phyloP scores from a whole-genome alignment of 2,329 filamentous ascomycete genomes.

The Cryphonectria japonica region DNA sequence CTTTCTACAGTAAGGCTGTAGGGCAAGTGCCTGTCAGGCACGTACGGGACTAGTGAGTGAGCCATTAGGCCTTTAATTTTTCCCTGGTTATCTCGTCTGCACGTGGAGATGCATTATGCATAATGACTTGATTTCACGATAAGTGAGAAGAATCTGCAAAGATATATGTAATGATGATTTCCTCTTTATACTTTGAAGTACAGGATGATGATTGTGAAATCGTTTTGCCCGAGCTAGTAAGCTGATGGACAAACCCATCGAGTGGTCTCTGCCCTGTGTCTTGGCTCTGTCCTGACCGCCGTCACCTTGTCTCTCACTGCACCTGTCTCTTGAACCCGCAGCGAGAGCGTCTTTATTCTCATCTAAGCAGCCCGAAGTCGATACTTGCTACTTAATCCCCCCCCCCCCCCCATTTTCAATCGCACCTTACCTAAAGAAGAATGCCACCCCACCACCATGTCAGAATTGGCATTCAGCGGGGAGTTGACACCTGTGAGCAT shows the following conservation, averaged over 20 bases:
- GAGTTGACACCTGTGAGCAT: not conserved
- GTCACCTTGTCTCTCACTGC: not conserved
- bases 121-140: not conserved
- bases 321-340: not conserved
- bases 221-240: too few species aligned
- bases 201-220: not conserved
- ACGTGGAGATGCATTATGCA: conserved; percentile 8
- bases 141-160: not conserved
- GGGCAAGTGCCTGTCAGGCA: too few species aligned
- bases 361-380: too few species aligned
- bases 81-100: not conserved
- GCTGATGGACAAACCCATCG: too few species aligned
- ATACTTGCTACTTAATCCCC: not conserved
- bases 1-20: too few species aligned
- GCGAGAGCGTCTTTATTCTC: too few species aligned
- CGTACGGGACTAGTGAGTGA: too few species aligned
- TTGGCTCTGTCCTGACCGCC: too few species aligned
- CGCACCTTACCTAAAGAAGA: not conserved
- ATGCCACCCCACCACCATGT: not conserved
- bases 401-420: not conserved
- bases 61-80: not conserved
- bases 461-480: not conserved
- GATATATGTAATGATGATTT: not conserved
- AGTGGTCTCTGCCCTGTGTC: too few species aligned
- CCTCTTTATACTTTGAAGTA: not conserved